Evolutionary conservation across 169 alveolate species (phyloP).

Genomic region (Plasmodium yoelii): DNA sequence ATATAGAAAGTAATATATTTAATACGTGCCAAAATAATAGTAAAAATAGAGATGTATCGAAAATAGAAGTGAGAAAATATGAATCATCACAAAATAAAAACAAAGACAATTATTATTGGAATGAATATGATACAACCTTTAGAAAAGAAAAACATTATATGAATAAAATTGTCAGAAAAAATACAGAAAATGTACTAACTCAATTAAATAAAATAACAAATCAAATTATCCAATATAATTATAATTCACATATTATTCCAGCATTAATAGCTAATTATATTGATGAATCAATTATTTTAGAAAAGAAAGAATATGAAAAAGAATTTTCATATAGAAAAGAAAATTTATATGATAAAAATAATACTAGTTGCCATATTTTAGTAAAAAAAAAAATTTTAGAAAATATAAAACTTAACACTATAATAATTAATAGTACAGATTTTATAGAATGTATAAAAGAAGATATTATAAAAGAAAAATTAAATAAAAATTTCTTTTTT

Average conservation of each 20-base stretch:
- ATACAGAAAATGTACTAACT: neutral
- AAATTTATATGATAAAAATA: neutral
- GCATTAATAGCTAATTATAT: slow-evolving; percentile 8
- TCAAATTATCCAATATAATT: slow-evolving; percentile 13
- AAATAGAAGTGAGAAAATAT: neutral
- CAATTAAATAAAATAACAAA: neutral
- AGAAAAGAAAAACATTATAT: too few relatives aligned
- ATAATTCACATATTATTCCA: slow-evolving; percentile 55
- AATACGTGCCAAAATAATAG: neutral
- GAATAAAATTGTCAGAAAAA: too few relatives aligned
- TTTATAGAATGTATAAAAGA: slow-evolving; percentile 21
- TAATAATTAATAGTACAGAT: slow-evolving; percentile 10
- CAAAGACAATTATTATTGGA: neutral
- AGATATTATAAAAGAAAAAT: slow-evolving; percentile 5
- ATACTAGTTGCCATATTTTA: neutral
- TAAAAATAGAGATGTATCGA: neutral
- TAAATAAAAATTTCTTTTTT: slow-evolving; percentile 13
- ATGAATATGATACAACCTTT: neutral
- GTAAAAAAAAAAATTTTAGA: slow-evolving; percentile 17
- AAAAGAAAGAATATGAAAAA: neutral
- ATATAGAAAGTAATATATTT: too few relatives aligned
- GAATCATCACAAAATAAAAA: neutral
- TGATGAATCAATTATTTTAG: slow-evolving; percentile 12
- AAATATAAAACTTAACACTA: slow-evolving; percentile 28
- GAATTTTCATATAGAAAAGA: neutral